A percentile compares a stretch with the other conserved stretches of the same genome.
phyloP scores from a whole-genome alignment of 2,329 filamentous ascomycete genomes.

The Chrysoporthe austroafricana region DNA sequence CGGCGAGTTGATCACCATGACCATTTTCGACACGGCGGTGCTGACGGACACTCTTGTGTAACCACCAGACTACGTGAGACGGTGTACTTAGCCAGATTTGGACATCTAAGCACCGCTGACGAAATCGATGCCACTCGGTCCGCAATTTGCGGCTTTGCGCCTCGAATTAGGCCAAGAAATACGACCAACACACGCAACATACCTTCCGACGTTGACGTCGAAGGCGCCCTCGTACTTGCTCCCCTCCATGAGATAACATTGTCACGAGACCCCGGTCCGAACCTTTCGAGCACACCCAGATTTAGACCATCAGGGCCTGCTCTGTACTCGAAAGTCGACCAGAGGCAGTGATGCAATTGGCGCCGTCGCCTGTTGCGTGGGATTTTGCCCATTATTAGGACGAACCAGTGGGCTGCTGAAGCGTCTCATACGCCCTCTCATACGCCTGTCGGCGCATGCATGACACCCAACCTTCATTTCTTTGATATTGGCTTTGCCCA shows the following conservation, averaged over 20 bases:
- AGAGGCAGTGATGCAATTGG: background rate
- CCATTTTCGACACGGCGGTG: slow-evolving; percentile 5
- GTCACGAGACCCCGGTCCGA: background rate
- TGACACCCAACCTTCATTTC: slow-evolving; percentile 8
- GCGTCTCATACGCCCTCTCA: background rate
- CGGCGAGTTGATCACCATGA: background rate
- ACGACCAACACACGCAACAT: background rate
- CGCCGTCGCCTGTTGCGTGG: background rate
- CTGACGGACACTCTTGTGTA: background rate
- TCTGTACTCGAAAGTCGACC: background rate
- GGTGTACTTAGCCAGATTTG: background rate
- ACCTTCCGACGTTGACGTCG: slow-evolving; percentile 10
- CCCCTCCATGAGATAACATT: background rate
- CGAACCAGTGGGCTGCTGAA: background rate
- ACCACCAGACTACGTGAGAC: background rate
- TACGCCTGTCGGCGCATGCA: background rate
- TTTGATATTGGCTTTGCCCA: background rate
- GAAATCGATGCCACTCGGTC: background rate
- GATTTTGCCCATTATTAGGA: slow-evolving; percentile 1
- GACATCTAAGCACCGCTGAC: slow-evolving; percentile 5
- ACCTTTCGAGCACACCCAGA: background rate
- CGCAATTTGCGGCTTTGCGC: background rate
- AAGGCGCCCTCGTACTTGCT: background rate
- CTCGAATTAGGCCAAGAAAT: background rate
- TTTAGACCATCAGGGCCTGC: background rate